phyloP scores from a whole-genome alignment of 371 early-diverging fungal species.

The Lichtheimia ramosa region DNA sequence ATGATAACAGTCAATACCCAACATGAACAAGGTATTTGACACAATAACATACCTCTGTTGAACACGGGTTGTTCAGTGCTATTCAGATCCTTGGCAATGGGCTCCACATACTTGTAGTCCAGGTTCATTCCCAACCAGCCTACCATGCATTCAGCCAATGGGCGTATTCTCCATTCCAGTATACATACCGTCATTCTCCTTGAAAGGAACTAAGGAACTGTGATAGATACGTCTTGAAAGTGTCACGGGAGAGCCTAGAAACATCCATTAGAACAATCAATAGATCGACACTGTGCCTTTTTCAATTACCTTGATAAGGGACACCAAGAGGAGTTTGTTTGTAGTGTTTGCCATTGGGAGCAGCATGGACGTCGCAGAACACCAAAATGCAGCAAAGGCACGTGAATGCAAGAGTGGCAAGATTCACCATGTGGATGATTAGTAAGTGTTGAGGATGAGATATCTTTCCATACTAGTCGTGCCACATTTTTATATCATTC shows the following conservation, averaged over 20 bases:
- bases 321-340: slow-evolving; percentile 12
- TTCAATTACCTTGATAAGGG: slow-evolving; percentile 9
- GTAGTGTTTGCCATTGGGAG: too few relatives aligned
- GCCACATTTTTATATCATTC: too few relatives aligned
- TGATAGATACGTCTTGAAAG: background rate
- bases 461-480: too few relatives aligned
- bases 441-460: too few relatives aligned
- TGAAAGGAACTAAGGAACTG: background rate
- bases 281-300: background rate
- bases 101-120: slow-evolving; percentile 56
- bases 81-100: slow-evolving; percentile 55
- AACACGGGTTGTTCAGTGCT: slow-evolving; percentile 44
- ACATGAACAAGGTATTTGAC: background rate
- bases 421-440: too few relatives aligned
- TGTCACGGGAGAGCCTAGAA: background rate
- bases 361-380: too few relatives aligned
- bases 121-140: slow-evolving; percentile 66
- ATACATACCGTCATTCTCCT: background rate
- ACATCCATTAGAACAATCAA: background rate
- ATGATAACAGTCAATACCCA: background rate
- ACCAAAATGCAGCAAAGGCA: too few relatives aligned
- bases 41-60: slow-evolving; percentile 37
- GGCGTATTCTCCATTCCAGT: background rate
- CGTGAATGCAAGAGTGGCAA: too few relatives aligned
- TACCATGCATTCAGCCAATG: background rate